Base-by-base conservation (phyloP, 805 yeast genomes). In the Helenozyma baotianmanensis region DNA sequence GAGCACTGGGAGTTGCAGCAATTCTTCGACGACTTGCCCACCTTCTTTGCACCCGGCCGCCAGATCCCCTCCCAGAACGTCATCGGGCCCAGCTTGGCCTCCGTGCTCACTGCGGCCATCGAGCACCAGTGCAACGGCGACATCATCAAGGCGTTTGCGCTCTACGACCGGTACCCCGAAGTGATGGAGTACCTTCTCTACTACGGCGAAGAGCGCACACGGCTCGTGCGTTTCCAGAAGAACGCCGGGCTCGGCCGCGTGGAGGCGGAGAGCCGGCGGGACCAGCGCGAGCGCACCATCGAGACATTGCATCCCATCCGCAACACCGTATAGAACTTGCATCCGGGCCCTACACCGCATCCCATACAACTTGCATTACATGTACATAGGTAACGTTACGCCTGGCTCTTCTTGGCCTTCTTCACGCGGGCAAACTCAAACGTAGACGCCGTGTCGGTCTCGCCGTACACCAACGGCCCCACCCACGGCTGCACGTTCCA, bases 401-500 rank as follows among this genome's bases (percentile, higher is more conserved):
- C n/a, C n/a, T n/a, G n/a, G n/a, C 29, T 24, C 36, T 36, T 33
- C 32, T 38, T 33, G 35, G 49, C 45, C 28, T 42, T 32, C 33
- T 43, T 36, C 11, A 39, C 27, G 16, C 39, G 38, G 4, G 61
- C 66, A 53, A 66, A 66, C 16, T 45, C 45, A 39, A 66, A 60
- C 2, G 53, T 39, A 9, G 50, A 37, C 13, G 36, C 36, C 5
- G 61, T 43, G 12, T 38, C 38, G 9, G 70, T 70, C 33, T 72
- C 70, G 3, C 96, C 96, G 56, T 67, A 83, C 0, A 78, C 54
- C 42, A 90, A 61, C 1, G 87, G 77, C 9, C 98, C 98, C 6
- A 90, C 76, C 56, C 79, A 71, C 2, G 98, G 98, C 62, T 90
- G 97, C 28, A 90, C 72, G 54, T 89, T 89, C 90, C 96, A 90